Evolutionary conservation across 805 yeast species (phyloP), one percentile per base, ranked within the genome.

Genomic region (Suhomyces canberraensis): DNA sequence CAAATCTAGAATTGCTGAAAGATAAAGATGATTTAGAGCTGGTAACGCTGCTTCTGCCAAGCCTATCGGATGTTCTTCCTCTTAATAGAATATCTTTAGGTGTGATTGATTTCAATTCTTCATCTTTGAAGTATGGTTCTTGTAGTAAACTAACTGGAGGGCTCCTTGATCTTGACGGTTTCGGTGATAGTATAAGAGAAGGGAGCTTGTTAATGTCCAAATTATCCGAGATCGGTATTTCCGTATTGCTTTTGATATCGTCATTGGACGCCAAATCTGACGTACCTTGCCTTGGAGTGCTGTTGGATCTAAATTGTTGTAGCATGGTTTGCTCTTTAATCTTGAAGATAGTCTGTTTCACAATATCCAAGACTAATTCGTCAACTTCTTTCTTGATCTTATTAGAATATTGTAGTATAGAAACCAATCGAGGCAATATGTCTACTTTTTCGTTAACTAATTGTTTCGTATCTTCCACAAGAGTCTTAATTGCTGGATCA

Each of bases 351-450:
- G 93, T 82, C 24, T 79, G 78, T 16, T 71, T 64, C 3, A 90
- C 85, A 1, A 82, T 68, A 25, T 66, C 60, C 18, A 84, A 59
- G 3, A 89, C 89, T 51, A 79, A 63, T 15, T 61, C 71, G 52
- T 88, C 93, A 3, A 88, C 84, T 57, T 90, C 96, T 35, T 73
- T 76, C 36, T 86, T 84, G 33, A 89, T 79, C 48, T 79, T 81
- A 45, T 83, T 83, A 15, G 85, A 79, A 55, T 83, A 88, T 37
- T 82, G 78, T 41, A 86, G 66, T 2, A 87, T 76, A 42, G 89
- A 84, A 11, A 86, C 81, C 37, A 85, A 68, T 50, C 96, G 67
- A 13, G 78, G 66, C 14, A 88, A 71, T 0, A 85, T 72, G 35
- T 82, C 87, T 2, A 86, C 71, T 56, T 90, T 90, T 13, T 74